Conservation (phyloP, 2,329 filamentous ascomycete species). For the Colletotrichum caudatum region DNA sequence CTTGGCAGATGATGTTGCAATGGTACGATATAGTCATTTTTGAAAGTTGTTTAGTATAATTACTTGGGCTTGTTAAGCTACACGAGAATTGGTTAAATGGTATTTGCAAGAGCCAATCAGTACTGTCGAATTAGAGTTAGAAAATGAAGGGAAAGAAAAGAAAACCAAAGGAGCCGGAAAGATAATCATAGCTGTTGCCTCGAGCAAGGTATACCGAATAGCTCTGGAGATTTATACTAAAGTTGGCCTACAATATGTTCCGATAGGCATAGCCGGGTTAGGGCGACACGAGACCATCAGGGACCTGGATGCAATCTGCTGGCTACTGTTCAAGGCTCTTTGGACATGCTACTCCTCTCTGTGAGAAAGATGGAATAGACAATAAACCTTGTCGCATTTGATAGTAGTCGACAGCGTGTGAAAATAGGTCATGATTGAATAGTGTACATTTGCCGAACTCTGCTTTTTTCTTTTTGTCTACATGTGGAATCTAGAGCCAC, state of each 20-base stretch:
- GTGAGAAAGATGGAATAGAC: background rate
- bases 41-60: background rate
- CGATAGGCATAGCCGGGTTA: background rate
- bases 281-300: background rate
- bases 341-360: too few species aligned
- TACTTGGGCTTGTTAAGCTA: too few species aligned
- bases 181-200: background rate
- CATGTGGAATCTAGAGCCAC: slow-evolving; percentile 37
- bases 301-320: background rate
- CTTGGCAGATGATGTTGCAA: background rate
- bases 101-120: background rate
- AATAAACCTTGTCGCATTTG: background rate
- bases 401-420: background rate
- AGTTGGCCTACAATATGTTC: background rate
- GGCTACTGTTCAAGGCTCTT: too few species aligned
- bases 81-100: background rate
- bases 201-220: background rate
- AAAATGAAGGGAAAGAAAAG: background rate
- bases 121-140: background rate
- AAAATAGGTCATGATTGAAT: slow-evolving; percentile 27
- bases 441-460: slow-evolving; percentile 53
- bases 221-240: background rate
- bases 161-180: background rate
- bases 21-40: background rate
- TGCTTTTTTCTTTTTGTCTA: slow-evolving; percentile 48